Conservation (phyloP, 176 grass and related monocot species). For the Leersia perrieri region DNA sequence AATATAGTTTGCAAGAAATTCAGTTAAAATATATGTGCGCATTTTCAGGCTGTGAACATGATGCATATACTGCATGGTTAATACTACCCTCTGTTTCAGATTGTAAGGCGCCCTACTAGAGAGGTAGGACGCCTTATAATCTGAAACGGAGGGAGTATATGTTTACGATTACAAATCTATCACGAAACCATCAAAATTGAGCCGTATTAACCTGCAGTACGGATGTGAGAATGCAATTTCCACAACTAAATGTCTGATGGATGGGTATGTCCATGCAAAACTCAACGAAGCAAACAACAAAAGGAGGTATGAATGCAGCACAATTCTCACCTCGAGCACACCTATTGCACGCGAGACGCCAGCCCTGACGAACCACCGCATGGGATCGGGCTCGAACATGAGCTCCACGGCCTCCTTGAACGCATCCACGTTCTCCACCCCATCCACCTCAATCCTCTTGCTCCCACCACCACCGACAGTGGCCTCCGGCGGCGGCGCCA, state of each 20-base stretch:
- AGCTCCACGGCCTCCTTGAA: constrained; percentile 75
- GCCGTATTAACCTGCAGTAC: neutral
- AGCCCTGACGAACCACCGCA: constrained; percentile 52
- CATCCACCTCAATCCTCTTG: constrained; percentile 55
- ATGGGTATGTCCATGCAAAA: neutral
- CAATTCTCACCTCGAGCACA: constrained; percentile 72
- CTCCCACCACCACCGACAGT: neutral
- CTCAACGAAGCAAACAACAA: neutral
- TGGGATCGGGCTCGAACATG: constrained; percentile 58
- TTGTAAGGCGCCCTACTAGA: no score
- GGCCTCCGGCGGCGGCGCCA: constrained; percentile 40
- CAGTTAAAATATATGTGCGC: neutral
- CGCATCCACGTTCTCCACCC: constrained; percentile 67
- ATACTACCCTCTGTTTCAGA: no score
- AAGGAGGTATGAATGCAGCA: neutral
- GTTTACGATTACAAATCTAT: neutral
- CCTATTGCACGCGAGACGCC: constrained; percentile 66
- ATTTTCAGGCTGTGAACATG: neutral
- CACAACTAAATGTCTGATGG: neutral
- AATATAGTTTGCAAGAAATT: neutral
- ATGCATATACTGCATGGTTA: neutral
- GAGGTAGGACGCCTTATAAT: no score
- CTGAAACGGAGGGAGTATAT: no score
- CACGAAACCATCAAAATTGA: neutral
- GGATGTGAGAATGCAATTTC: neutral